Percentiles rank a stretch among this genome's conserved stretches.
These are phyloP conservation scores for Leishmania braziliensis DNA, from an alignment of 208 protist genomes.

Conservation along the genomic window DNA sequence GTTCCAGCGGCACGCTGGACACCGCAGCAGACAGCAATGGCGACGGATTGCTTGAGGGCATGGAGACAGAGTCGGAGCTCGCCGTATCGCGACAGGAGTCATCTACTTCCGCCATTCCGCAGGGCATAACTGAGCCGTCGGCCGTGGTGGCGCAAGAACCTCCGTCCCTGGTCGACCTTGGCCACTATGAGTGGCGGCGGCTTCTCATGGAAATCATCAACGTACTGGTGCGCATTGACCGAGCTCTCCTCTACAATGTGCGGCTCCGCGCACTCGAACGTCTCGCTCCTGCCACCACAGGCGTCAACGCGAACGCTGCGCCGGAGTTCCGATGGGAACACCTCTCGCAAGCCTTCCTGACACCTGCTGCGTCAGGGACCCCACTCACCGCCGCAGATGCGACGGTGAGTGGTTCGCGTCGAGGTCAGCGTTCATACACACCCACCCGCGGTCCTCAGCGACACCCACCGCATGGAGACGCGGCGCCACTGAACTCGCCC, in stretches of 20 bases:
- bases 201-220: constrained; percentile 60
- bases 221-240: constrained; percentile 56
- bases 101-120: constrained; percentile 4
- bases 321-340: constrained; percentile 32
- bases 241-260: constrained; percentile 26
- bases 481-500: constrained; percentile 3
- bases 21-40: constrained; percentile 8
- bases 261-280: constrained; percentile 16
- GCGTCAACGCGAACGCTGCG: not conserved
- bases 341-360: constrained; percentile 31
- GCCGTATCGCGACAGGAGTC: constrained; percentile 11
- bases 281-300: not conserved
- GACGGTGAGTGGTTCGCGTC: not conserved
- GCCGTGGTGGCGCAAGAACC: not conserved
- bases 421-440: not conserved
- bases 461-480: not conserved
- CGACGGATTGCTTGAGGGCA: constrained; percentile 4
- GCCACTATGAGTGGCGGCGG: constrained; percentile 47
- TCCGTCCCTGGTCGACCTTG: constrained; percentile 13
- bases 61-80: constrained; percentile 1
- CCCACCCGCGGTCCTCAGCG: constrained; percentile 1
- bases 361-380: not conserved
- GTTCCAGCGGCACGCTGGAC: not conserved
- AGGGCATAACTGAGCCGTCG: constrained; percentile 4
- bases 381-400: not conserved